Conservation (phyloP, 164 flowering plant genomes). For the Piper longum region DNA sequence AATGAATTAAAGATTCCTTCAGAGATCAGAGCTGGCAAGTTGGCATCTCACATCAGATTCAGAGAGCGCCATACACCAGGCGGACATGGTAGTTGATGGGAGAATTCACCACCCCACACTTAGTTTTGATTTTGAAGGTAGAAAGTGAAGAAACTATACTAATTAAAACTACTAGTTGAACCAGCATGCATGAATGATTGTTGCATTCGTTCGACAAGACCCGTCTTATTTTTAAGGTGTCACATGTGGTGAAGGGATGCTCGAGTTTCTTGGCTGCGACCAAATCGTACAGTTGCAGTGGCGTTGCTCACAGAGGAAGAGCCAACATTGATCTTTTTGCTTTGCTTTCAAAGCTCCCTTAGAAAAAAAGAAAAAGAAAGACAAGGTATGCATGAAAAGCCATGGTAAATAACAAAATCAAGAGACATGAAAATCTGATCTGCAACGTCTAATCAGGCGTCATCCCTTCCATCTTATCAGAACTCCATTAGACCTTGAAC, state of each 20-base stretch:
- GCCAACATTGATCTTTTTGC: slow-evolving; percentile 15
- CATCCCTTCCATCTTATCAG: too few species aligned
- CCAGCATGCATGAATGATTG: not conserved
- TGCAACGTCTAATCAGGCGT: too few species aligned
- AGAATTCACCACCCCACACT: not conserved
- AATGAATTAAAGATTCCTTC: too few species aligned
- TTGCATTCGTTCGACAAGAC: not conserved
- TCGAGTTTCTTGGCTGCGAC: slow-evolving; percentile 2
- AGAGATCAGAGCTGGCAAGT: too few species aligned
- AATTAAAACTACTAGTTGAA: not conserved
- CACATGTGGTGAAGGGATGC: not conserved
- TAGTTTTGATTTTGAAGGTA: not conserved
- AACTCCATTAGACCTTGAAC: too few species aligned
- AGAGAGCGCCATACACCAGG: too few species aligned
- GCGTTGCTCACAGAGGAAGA: slow-evolving; percentile 4
- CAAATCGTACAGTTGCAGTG: slow-evolving; percentile 4
- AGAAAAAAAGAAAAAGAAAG: not conserved
- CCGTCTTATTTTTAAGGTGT: not conserved
- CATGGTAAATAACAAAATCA: not conserved
- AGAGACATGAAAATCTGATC: not conserved
- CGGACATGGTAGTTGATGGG: too few species aligned
- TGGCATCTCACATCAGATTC: too few species aligned
- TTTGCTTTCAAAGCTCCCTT: slow-evolving; percentile 5
- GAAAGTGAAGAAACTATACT: not conserved
- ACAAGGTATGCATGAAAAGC: not conserved